Percentiles rank a stretch among this genome's conserved stretches.
These are phyloP conservation scores for Xylaria curta DNA, from an alignment of 495 filamentous ascomycete species.

Conservation along the genomic window DNA sequence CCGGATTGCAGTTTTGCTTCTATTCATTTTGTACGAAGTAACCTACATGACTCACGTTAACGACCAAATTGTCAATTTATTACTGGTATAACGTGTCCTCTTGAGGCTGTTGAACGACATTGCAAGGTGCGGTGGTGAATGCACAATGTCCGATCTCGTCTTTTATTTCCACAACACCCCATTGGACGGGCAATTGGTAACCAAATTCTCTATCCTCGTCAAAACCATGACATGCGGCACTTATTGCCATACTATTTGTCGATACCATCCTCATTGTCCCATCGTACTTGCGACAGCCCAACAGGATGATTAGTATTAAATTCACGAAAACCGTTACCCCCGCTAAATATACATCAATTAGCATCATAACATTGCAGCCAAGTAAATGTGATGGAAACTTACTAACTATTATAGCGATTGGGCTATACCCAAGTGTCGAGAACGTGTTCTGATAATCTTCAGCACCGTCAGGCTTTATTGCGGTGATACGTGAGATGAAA, in stretches of 20 bases:
- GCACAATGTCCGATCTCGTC: background rate
- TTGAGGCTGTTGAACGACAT: background rate
- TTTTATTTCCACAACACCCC: background rate
- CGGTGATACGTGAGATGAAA: background rate
- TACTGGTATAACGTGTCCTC: background rate
- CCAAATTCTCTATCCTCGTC: background rate
- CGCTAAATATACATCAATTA: background rate
- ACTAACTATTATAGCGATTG: background rate
- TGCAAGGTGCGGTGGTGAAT: background rate
- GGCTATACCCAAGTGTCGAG: background rate
- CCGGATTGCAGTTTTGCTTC: background rate
- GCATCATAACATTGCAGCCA: background rate
- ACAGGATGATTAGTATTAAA: background rate
- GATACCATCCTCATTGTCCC: background rate
- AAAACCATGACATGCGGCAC: background rate
- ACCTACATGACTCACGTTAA: background rate
- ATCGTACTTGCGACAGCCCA: background rate
- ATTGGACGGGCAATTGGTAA: background rate
- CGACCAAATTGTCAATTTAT: background rate
- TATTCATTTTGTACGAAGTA: background rate
- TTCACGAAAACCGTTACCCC: background rate
- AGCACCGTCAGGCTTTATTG: background rate
- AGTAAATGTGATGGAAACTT: background rate
- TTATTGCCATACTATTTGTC: background rate
- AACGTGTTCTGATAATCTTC: background rate